These are phyloP conservation scores for Adenanthera pavonina DNA, from an alignment of 306 rosid species.

Conservation along the genomic window DNA sequence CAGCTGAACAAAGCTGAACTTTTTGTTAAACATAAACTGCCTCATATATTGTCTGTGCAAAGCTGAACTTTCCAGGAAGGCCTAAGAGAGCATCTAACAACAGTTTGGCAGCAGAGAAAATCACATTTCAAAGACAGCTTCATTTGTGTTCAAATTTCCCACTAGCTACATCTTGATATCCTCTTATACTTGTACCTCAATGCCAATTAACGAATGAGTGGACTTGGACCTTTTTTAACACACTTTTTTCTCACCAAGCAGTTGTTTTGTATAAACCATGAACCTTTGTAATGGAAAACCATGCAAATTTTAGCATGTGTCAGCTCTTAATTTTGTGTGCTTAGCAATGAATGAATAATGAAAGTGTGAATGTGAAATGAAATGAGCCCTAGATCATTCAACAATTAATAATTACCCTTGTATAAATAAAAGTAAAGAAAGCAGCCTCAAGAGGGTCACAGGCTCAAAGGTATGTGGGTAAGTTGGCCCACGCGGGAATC, in stretches of 20 bases:
- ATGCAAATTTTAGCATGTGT: slow-evolving; percentile 27
- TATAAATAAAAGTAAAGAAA: background rate
- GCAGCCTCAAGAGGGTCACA: background rate
- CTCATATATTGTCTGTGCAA: background rate
- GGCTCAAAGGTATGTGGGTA: background rate
- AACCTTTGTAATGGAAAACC: slow-evolving; percentile 27
- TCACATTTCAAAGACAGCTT: slow-evolving; percentile 12
- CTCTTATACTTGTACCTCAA: background rate
- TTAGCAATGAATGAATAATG: background rate
- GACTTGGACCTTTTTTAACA: background rate
- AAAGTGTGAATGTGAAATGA: background rate
- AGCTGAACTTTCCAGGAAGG: background rate
- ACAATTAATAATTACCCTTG: background rate
- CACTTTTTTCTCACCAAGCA: background rate
- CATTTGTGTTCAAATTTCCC: background rate
- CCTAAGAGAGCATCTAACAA: background rate
- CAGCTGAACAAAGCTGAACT: background rate
- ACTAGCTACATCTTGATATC: background rate
- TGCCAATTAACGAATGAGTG: background rate
- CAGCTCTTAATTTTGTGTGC: slow-evolving; percentile 10
- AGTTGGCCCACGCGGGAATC: slow-evolving; percentile 1
- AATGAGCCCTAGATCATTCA: background rate
- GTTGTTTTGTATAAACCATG: background rate
- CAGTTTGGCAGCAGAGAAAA: background rate
- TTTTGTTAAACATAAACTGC: background rate